Evolutionary conservation across 2,329 filamentous ascomycete species (phyloP), one percentile per base, ranked within the genome.

Genomic region (Aspergillus brasiliensis): DNA sequence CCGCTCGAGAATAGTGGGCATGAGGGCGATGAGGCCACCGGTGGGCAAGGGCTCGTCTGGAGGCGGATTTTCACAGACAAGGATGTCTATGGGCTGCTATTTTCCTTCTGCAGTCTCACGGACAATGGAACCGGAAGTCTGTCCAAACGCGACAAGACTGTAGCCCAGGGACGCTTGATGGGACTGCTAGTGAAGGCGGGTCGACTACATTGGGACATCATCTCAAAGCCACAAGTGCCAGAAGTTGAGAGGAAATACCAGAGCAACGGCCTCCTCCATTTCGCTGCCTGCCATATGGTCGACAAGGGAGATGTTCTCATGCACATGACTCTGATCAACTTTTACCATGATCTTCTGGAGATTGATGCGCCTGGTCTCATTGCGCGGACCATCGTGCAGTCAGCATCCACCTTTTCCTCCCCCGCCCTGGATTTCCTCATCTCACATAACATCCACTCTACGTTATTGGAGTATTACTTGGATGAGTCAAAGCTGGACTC

Each of bases 111-210:
- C 67, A 83, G 81, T 62, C 72, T 82, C 44, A 73, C 73, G 8
- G 67, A 67, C 8, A 64, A 70, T 47, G 72, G 73, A n/a, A 67
- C 78, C 27, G 71, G 66, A 31, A 71, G 73, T 52, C 68, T 83
- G 15, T 80, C 75, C 63, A 83, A 81, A 65, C 79, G 78, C 55
- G 79, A 85, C 57, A 85, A 80, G 64, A 86, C 86, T 0, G 77
- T 88, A 37, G 83, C 86, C 1, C 86, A 88, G 70, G 84, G 84
- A 19, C 79, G 86, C 53, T 65, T 89, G 51, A 76, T 88, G 72
- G 83, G 84, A 21, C 84, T 86, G 73, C 71, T 88, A 40, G 80
- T 83, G 2, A 80, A 80, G 58, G 78, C 83, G 7, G 84, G 81
- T 4, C 73, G 72, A 2, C 70, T 88, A 64, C 81, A 86, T 65